Base-by-base conservation (phyloP, 371 early-diverging fungal species). In the Rhizopus delemar region DNA sequence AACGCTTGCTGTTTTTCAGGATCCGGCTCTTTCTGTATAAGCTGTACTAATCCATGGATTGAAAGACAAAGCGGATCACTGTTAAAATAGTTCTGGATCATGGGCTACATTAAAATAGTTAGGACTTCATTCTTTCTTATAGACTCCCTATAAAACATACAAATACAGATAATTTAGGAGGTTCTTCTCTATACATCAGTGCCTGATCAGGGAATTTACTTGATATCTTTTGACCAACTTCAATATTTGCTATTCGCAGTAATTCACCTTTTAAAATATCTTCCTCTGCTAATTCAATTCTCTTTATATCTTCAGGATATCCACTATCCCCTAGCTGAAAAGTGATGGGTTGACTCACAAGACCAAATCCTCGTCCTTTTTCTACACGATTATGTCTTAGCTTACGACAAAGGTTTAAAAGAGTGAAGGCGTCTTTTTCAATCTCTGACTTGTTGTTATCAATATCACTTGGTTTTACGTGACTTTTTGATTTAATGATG, bases 401-500 rank as follows among this genome's bases (percentile, higher is more conserved):
- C 29, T 52, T 60, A 22, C 54, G 53, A 36, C 70, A 69, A 3
- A 66, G 31, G 16, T 56, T 45, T n/a, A 68, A 38, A 1, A 70
- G 46, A 11, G n/a, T 49, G 1, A 46, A 51, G 8, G 51, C 34
- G 16, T 55, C 57, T 0, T 13, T 13, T 5, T 57, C 53, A 0
- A 59, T 28, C 8, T 51, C 35, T 22, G 46, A 35, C 36, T 31
- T 16, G 22, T 50, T 9, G 22, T 46, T 16, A 39, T 32, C 9
- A 1, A n/a, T n/a, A n/a, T 71, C 74, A 28, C 4, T 29, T 15
- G 86, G 83, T 11, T 84, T 86, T 0, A 87, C 64, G 33, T 67
- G 67, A 9, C 39, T 66, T 52, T 59, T 92, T 77, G 11, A 90
- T 92, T 78, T 73, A 59, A 95, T 87, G 12, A 95, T 46, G 0